phyloP scores from a whole-genome alignment of 352 stramenopile genomes.

The Pythium sp. region DNA sequence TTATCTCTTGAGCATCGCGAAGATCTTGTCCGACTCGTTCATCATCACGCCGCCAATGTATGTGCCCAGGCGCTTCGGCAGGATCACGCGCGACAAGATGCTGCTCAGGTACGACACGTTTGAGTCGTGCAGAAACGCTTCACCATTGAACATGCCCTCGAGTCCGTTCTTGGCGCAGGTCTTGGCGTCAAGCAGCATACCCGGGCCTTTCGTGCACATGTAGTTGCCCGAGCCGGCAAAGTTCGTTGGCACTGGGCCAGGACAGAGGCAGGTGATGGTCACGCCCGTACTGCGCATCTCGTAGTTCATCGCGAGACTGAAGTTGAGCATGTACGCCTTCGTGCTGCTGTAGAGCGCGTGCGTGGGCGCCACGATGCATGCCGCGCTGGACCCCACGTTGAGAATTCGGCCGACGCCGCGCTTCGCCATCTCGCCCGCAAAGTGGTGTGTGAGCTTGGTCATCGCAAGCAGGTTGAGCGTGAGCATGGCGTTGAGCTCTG shows the following conservation, averaged over 20 bases:
- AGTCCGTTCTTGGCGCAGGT: constrained; percentile 11
- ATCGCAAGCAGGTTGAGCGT: background rate
- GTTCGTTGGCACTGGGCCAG: constrained; percentile 63
- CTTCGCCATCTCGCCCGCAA: constrained; percentile 42
- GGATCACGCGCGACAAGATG: background rate
- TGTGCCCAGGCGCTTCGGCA: background rate
- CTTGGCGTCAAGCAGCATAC: constrained; percentile 3
- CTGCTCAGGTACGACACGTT: background rate
- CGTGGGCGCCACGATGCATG: background rate
- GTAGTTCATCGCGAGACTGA: constrained; percentile 69
- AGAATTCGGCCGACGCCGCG: constrained; percentile 2
- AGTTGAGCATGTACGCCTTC: constrained; percentile 69
- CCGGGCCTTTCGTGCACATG: constrained; percentile 9
- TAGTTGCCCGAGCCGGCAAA: constrained; percentile 38
- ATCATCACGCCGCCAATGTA: constrained; percentile 2
- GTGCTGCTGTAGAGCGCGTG: constrained; percentile 23
- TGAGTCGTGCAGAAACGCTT: constrained; percentile 42
- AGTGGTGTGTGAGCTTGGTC: constrained; percentile 28
- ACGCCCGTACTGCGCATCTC: constrained; percentile 62
- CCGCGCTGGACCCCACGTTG: background rate
- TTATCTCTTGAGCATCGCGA: constrained; percentile 5
- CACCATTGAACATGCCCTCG: constrained; percentile 18
- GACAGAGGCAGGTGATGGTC: constrained; percentile 63
- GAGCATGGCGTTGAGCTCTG: background rate
- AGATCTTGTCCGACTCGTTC: constrained; percentile 5